Base-by-base conservation (phyloP, 192 early-diverging fungal genomes). In the Gryganskiella cystojenkinii region DNA sequence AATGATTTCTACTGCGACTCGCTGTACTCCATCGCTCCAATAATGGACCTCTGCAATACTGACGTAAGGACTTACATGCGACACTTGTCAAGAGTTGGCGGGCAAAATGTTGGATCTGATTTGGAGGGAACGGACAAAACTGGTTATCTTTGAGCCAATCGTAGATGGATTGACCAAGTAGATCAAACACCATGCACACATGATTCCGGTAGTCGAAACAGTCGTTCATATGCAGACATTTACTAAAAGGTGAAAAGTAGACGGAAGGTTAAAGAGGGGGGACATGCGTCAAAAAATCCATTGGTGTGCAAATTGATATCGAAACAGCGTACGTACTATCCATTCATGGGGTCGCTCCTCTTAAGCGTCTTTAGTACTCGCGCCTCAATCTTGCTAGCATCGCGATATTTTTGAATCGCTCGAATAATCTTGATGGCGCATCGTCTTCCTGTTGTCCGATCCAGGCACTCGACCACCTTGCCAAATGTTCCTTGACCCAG, bases 401-500 rank as follows among this genome's bases (percentile, higher is more conserved):
- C 96, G 19, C 91, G 88, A 82, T 99, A 99, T 80, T 99, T 99
- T 80, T 91, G 93, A 43, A 97, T 84, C 3, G 95, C 90, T 22
- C 95, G 91, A 62, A 99, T 96, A 34, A 99, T 93, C 85, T 99
- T 99, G 57, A 99, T 92, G 13, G 97, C 97, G 49, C 87, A 86
- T 56, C 85, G 75, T 19, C 74, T 72, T 11, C 84, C 85, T 13
- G 72, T 79, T 0, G 83, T 81, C 17, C 82, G 76, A 79, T 98
- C 96, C 40, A 75, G 88, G 50, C 92, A 95, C 78, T 96, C 90
- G 56, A 96, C 91, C 8, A 99, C 97, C 83, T 95, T 96, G 70
- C 97, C 97, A 85, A 97, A 99, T 7, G 97, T 99, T 19, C 97
- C 97, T 85, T 98, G 96, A 3, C 97, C 97, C 27, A 99, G 86